phyloP scores from a whole-genome alignment of 805 yeast species.

The Yarrowia porcina region DNA sequence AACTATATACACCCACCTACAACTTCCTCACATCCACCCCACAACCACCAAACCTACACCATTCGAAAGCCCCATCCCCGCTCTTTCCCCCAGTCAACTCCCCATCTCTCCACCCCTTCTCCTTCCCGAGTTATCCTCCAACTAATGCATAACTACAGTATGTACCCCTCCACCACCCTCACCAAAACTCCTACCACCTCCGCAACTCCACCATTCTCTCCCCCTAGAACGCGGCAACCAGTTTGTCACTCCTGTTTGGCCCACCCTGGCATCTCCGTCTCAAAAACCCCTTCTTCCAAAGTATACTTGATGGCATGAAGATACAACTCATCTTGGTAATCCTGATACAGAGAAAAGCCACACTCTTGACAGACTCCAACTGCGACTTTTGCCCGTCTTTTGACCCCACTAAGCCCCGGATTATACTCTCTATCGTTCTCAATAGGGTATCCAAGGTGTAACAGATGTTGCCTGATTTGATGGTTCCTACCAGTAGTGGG shows the following conservation, averaged over 20 bases:
- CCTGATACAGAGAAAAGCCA: not conserved
- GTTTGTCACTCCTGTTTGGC: not conserved
- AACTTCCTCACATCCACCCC: no score
- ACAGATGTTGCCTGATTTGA: conserved; percentile 89
- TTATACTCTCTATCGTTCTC: conserved; percentile 87
- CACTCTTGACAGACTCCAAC: not conserved
- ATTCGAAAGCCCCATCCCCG: no score
- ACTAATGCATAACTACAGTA: no score
- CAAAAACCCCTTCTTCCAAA: not conserved
- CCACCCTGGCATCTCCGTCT: not conserved
- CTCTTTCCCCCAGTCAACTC: no score
- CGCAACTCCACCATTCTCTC: no score
- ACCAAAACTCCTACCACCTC: no score
- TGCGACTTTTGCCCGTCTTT: not conserved
- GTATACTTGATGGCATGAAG: conserved; percentile 13
- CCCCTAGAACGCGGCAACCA: no score
- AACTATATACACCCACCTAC: no score
- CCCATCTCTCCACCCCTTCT: no score
- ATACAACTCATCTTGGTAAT: not conserved
- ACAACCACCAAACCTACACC: no score
- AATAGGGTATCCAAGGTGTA: conserved; percentile 78
- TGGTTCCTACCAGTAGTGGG: conserved; percentile 93
- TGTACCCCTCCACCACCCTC: no score
- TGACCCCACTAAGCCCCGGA: conserved; percentile 31
- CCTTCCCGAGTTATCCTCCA: no score